phyloP scores from a whole-genome alignment of 441 rosid genomes.

The Dalechampia spathulata region DNA sequence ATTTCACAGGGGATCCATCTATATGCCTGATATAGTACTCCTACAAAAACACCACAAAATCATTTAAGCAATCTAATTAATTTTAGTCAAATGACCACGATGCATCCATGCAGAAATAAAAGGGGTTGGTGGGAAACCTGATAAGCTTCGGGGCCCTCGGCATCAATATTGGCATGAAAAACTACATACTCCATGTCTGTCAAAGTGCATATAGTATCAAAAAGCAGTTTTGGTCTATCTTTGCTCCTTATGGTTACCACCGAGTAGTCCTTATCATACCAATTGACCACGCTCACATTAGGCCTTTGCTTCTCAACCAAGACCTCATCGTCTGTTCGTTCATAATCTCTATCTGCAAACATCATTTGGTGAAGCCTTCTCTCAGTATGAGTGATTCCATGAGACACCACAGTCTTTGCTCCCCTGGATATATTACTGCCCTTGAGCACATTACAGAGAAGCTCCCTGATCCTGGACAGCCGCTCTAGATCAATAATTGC shows the following conservation, averaged over 20 bases:
- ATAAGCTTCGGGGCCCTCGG: constrained; percentile 61
- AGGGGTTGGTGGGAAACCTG: constrained; percentile 40
- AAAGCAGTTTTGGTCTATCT: constrained; percentile 90
- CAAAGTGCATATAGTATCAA: constrained; percentile 78
- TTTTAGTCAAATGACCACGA: neutral
- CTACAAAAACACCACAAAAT: constrained; percentile 27
- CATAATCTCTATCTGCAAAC: constrained; percentile 95
- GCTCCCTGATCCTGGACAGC: constrained; percentile 53
- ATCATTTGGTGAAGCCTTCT: constrained; percentile 98
- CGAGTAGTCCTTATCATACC: constrained; percentile 74
- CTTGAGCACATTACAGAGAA: constrained; percentile 68
- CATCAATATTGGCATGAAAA: constrained; percentile 78
- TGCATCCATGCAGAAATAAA: neutral
- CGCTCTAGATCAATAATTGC: constrained; percentile 58
- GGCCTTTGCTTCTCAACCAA: constrained; percentile 60
- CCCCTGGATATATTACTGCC: constrained; percentile 66
- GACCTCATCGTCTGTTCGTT: constrained; percentile 31
- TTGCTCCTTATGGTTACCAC: constrained; percentile 72
- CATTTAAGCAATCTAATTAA: neutral
- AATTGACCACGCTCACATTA: constrained; percentile 67
- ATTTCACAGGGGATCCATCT: constrained; percentile 90
- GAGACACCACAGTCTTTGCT: constrained; percentile 65
- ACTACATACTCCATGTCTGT: constrained; percentile 96
- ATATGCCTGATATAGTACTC: constrained; percentile 78
- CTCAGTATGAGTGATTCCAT: constrained; percentile 57